phyloP scores from a whole-genome alignment of 176 grass and related monocot genomes.

The Tuctoria greenei region DNA sequence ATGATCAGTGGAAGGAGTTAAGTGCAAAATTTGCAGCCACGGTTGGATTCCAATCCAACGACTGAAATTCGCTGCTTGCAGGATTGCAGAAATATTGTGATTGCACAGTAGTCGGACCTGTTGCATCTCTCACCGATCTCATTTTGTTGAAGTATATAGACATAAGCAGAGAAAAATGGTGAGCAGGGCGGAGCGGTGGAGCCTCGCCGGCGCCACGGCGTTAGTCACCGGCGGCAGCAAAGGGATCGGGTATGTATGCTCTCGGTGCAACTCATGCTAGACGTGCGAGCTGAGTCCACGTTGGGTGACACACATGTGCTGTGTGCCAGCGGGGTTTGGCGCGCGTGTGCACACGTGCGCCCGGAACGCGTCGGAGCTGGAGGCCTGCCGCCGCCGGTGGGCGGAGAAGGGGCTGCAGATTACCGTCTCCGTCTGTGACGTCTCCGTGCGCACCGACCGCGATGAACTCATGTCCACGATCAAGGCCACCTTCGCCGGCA shows the following conservation, averaged over 20 bases:
- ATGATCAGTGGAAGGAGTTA: too few species aligned
- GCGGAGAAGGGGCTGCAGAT: neutral
- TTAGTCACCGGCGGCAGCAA: constrained; percentile 42
- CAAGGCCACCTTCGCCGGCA: constrained; percentile 16
- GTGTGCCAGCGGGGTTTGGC: constrained; percentile 26
- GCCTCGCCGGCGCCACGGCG: constrained; percentile 15
- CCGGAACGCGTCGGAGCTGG: constrained; percentile 22
- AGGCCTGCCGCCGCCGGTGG: constrained; percentile 1
- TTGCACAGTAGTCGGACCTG: too few species aligned
- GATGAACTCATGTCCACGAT: constrained; percentile 21
- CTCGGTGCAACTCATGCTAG: too few species aligned
- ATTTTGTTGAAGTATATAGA: too few species aligned
- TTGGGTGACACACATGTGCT: too few species aligned
- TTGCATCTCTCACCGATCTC: too few species aligned
- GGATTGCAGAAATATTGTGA: too few species aligned
- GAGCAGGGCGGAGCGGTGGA: constrained; percentile 11
- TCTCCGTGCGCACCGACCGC: neutral
- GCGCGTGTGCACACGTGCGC: constrained; percentile 31
- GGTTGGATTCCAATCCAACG: too few species aligned
- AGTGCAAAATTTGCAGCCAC: too few species aligned
- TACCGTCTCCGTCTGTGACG: constrained; percentile 34
- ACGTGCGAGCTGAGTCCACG: too few species aligned
- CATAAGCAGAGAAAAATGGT: too few species aligned
- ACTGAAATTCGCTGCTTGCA: too few species aligned
- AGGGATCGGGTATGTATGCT: constrained; percentile 33